Base-by-base conservation (phyloP, 2,329 filamentous ascomycete species). In the Raffaelea albimanens region DNA sequence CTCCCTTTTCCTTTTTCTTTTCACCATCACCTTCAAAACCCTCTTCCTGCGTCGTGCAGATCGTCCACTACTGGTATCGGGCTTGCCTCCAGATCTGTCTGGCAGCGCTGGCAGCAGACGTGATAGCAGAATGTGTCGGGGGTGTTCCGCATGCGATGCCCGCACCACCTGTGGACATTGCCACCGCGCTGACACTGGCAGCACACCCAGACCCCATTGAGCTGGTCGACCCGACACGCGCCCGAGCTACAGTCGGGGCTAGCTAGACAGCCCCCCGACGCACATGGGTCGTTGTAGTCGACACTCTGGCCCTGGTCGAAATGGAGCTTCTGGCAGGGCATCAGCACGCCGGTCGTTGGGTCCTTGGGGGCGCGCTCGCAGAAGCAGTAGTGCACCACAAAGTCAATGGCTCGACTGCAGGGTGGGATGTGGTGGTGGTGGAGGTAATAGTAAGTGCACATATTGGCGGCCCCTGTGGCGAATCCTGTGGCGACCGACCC, bases 61-160 rank as follows among this genome's bases (percentile, higher is more conserved):
- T 29, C 25, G 25, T 29, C 25, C 25, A 29, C 25, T 7, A 13
- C 25, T 13, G 13, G 25, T 29, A 29, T 29, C 7, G 25, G 25
- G 25, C 25, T 29, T 13, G 25, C 25, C 36, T 44, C 44, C 34
- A 38, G 14, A 21, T 73, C 68, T 11, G 63, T 50, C 40, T 59
- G 61, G 50, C 73, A 76, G 3, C 54, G 55, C 36, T 61, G 58
- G 55, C 73, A 78, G 44, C 73, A 66, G n/a, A 55, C 59, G 50
- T 77, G 74, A 52, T 73, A 73, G 58, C 73, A 78, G 40, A 75
- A 69, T 1, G 69, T 71, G 52, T 76, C 68, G 10, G 71, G 69
- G 50, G 69, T 68, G 13, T 63, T 64, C 46, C 61, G 63, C 65
- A 69, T 67, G 46, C 61, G 66, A 50, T 72, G 68, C 31, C 65